Percentiles rank a stretch among this genome's conserved stretches.
phyloP scores from a whole-genome alignment of 768 basidiomycete genomes.

The Amanita molliuscula region DNA sequence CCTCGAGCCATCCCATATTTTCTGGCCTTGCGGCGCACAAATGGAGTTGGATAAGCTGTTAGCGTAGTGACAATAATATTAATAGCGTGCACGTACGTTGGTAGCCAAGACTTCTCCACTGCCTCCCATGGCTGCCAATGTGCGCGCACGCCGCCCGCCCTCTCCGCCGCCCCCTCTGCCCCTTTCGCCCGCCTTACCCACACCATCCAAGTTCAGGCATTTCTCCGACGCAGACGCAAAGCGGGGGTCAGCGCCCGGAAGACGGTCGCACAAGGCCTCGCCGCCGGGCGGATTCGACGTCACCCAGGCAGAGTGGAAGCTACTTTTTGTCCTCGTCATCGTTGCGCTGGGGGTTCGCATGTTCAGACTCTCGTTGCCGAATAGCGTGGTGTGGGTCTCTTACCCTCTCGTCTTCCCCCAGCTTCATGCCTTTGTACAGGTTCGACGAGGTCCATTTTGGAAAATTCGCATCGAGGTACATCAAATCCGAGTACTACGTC shows the following conservation, averaged over 20 bases:
- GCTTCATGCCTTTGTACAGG: constrained; percentile 28
- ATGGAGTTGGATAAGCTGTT: too few relatives aligned
- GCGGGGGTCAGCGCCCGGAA: constrained; percentile 46
- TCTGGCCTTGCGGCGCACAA: too few relatives aligned
- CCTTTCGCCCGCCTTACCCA: constrained; percentile 22
- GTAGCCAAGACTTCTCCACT: too few relatives aligned
- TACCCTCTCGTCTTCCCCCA: constrained; percentile 1
- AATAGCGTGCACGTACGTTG: too few relatives aligned
- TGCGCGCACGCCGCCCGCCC: constrained; percentile 59
- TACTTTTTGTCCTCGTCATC: constrained; percentile 54
- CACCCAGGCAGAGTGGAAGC: constrained; percentile 65
- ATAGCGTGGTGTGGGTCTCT: constrained; percentile 80
- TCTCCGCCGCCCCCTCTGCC: constrained; percentile 44
- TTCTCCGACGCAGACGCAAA: constrained; percentile 61
- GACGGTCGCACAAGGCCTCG: constrained; percentile 23
- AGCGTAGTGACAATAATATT: too few relatives aligned
- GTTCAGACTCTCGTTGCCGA: constrained; percentile 76
- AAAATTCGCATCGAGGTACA: constrained; percentile 91
- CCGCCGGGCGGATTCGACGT: constrained; percentile 56
- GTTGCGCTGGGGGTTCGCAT: constrained; percentile 76
- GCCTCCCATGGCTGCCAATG: constrained; percentile 30
- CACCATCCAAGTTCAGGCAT: constrained; percentile 50
- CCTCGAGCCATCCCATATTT: too few relatives aligned
- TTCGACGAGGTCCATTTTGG: constrained; percentile 99
- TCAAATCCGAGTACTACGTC: constrained; percentile 84